Evolutionary conservation across 108 stramenopile genomes (phyloP).

Genomic region (Nitzschia sp.): DNA sequence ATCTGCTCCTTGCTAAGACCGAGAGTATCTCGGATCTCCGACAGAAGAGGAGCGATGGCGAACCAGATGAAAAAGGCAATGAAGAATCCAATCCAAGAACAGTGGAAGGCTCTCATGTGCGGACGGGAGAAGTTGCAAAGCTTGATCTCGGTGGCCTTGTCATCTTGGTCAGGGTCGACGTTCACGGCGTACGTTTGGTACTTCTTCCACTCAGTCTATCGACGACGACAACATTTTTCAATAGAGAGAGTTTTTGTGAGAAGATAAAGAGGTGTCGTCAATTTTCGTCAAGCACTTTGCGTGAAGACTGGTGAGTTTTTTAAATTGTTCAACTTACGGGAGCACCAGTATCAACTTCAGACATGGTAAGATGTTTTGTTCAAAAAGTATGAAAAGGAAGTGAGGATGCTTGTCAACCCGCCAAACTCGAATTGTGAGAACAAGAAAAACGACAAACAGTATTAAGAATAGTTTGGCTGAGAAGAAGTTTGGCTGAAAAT

Average conservation of each 20-base stretch:
- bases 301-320: too few relatives aligned
- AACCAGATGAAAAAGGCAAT: constrained; percentile 92
- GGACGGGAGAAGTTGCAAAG: constrained; percentile 61
- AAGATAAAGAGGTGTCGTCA: not conserved
- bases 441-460: too few relatives aligned
- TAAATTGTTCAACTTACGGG: constrained; percentile 27
- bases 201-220: constrained; percentile 55
- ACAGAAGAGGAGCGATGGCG: constrained; percentile 83
- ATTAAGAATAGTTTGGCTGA: too few relatives aligned
- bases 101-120: constrained; percentile 91
- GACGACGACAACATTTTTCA: not conserved
- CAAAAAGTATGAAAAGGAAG: too few relatives aligned
- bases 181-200: constrained; percentile 58
- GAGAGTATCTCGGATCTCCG: constrained; percentile 63
- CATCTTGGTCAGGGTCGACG: constrained; percentile 80
- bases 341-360: constrained; percentile 31
- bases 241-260: not conserved
- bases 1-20: constrained; percentile 68
- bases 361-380: too few relatives aligned
- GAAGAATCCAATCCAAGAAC: constrained; percentile 62
- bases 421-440: too few relatives aligned
- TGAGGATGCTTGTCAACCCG: too few relatives aligned
- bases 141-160: constrained; percentile 71
- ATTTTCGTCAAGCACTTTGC: not conserved
- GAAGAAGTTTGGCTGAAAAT: too few relatives aligned